Conservation (phyloP, 2,329 filamentous ascomycete genomes). For the Torrubiellomyces zombiae region DNA sequence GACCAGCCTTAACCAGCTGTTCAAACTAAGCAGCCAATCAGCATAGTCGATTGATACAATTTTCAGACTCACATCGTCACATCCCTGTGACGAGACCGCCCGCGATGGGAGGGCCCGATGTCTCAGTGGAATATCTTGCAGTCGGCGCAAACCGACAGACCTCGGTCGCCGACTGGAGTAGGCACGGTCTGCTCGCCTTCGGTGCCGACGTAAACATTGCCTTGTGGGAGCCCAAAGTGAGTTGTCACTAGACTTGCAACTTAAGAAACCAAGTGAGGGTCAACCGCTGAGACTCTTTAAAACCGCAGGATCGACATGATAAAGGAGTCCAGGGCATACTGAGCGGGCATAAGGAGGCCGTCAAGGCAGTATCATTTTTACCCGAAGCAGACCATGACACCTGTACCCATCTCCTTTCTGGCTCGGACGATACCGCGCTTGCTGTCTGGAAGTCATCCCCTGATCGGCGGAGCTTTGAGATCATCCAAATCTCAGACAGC, state of each 20-base stretch:
- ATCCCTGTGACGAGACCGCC: conserved; percentile 3
- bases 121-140: conserved; percentile 41
- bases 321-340: conserved; percentile 51
- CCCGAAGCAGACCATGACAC: conserved; percentile 27
- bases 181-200: conserved; percentile 60
- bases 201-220: conserved; percentile 81
- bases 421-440: conserved; percentile 64
- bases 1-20: no score
- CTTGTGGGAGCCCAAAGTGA: conserved; percentile 66
- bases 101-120: conserved; percentile 13
- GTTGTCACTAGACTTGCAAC: conserved; percentile 17
- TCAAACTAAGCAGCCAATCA: conserved; percentile 18
- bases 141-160: conserved; percentile 84
- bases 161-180: conserved; percentile 77
- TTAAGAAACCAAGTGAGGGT: no score
- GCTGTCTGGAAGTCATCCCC: conserved; percentile 45
- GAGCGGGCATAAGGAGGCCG: conserved; percentile 58
- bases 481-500: conserved; percentile 36
- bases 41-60: conserved; percentile 13
- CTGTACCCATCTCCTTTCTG: conserved; percentile 51
- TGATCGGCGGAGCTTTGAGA: conserved; percentile 14
- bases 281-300: no score
- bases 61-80: conserved; percentile 15
- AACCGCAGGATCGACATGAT: conserved; percentile 17
- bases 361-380: conserved; percentile 74